Evolutionary conservation across 2,329 filamentous ascomycete species (phyloP).

Genomic region (Calonectria hongkongensis): DNA sequence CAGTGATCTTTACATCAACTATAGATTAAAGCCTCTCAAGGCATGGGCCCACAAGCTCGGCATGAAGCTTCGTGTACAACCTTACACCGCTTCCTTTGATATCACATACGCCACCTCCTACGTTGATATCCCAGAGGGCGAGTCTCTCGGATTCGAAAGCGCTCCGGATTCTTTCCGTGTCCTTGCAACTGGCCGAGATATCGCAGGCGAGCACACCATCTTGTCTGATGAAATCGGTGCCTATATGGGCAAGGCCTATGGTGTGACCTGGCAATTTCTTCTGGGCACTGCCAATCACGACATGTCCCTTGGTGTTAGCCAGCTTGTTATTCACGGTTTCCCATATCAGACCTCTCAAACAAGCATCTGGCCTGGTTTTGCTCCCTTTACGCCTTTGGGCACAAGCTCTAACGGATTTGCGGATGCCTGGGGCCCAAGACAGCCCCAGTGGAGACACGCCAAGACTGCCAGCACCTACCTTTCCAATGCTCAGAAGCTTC

Average conservation of each 20-base stretch:
- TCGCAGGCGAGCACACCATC: slow-evolving; percentile 7
- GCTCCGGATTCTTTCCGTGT: slow-evolving; percentile 12
- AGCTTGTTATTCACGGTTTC: slow-evolving; percentile 1
- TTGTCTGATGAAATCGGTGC: slow-evolving; percentile 5
- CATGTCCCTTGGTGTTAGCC: slow-evolving; percentile 15
- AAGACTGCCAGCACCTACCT: slow-evolving; percentile 12
- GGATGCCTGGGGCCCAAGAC: slow-evolving; percentile 16
- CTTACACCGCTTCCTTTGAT: slow-evolving; percentile 8
- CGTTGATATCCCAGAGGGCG: neutral
- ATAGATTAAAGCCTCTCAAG: neutral
- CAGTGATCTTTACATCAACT: neutral
- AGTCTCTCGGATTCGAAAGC: neutral
- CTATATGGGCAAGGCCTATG: slow-evolving; percentile 15
- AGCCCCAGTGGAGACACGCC: slow-evolving; percentile 1
- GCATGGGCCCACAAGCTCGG: slow-evolving; percentile 1
- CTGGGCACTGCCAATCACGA: slow-evolving; percentile 10
- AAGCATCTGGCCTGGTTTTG: slow-evolving; percentile 4
- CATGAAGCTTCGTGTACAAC: slow-evolving; percentile 4
- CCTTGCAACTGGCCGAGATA: slow-evolving; percentile 1
- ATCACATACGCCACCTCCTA: neutral
- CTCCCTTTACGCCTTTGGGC: slow-evolving; percentile 7
- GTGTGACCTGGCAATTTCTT: slow-evolving; percentile 10
- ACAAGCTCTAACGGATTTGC: slow-evolving; percentile 15
- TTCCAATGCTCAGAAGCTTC: neutral
- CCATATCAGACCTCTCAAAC: slow-evolving; percentile 16